These are phyloP conservation scores for Trametes villosa DNA, from an alignment of 768 basidiomycete species.

Conservation along the genomic window DNA sequence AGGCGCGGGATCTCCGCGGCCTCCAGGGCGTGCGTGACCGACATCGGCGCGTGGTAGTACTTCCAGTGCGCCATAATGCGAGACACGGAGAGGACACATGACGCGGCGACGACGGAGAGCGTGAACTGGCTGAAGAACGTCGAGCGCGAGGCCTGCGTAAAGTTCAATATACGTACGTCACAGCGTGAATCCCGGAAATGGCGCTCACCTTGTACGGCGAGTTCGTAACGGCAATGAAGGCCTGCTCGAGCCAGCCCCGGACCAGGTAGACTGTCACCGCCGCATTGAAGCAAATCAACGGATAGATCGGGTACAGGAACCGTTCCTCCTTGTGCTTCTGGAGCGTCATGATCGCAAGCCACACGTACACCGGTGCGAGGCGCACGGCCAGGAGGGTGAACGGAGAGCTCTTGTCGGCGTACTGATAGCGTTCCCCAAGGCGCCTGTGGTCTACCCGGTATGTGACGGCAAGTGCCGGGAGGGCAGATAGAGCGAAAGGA, in stretches of 20 bases:
- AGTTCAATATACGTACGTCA: conserved; percentile 11
- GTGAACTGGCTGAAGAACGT: conserved; percentile 79
- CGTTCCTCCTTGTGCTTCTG: conserved; percentile 98
- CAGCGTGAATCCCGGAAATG: background rate
- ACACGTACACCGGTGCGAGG: conserved; percentile 90
- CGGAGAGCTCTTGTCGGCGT: conserved; percentile 71
- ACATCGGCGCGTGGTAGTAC: conserved; percentile 92
- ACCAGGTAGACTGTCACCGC: conserved; percentile 85
- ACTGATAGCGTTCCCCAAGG: conserved; percentile 57
- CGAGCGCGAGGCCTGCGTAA: conserved; percentile 73
- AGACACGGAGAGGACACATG: conserved; percentile 72
- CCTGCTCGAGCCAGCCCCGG: conserved; percentile 83
- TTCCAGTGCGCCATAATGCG: conserved; percentile 82
- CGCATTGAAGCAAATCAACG: conserved; percentile 91
- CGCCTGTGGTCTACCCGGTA: conserved; percentile 77
- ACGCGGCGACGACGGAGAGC: conserved; percentile 64
- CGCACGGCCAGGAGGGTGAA: conserved; percentile 77
- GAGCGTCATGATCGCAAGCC: conserved; percentile 75
- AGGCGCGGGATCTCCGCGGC: conserved; percentile 78
- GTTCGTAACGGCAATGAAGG: conserved; percentile 73
- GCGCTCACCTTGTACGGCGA: conserved; percentile 82
- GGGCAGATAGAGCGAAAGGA: conserved; percentile 77
- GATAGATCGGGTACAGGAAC: conserved; percentile 97
- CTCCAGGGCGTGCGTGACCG: conserved; percentile 72
- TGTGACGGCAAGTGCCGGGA: conserved; percentile 80